Conservation (phyloP, 345 rosid genomes). For the Murraya paniculata region DNA sequence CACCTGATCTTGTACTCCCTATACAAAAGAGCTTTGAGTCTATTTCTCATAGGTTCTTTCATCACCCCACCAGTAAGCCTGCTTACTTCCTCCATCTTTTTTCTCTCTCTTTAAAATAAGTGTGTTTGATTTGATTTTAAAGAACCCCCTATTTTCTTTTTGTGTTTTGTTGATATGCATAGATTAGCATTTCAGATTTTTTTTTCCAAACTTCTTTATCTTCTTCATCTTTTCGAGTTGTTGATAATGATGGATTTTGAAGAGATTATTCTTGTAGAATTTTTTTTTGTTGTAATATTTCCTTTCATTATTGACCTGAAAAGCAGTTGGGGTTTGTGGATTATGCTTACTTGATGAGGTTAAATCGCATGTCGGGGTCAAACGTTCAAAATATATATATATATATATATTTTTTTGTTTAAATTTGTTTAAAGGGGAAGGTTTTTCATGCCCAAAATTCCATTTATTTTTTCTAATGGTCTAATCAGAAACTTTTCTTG, state of each 20-base stretch:
- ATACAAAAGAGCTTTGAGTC: constrained; percentile 52
- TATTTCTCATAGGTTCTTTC: constrained; percentile 47
- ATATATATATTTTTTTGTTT: background rate
- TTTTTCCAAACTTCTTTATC: background rate
- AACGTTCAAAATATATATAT: constrained; percentile 13
- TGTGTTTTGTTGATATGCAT: background rate
- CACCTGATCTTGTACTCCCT: constrained; percentile 54
- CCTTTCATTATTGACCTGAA: no score
- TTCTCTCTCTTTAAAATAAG: background rate
- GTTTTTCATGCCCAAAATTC: background rate
- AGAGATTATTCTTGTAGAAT: background rate
- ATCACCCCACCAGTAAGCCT: constrained; percentile 44
- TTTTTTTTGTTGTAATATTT: no score
- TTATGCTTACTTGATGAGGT: constrained; percentile 15
- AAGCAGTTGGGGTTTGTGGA: constrained; percentile 2
- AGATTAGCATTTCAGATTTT: background rate
- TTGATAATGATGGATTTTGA: background rate
- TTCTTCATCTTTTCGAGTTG: background rate
- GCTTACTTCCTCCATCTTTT: background rate
- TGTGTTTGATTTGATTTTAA: constrained; percentile 16
- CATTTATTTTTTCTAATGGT: background rate
- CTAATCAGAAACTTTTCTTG: constrained; percentile 1
- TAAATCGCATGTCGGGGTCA: constrained; percentile 16
- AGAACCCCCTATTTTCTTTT: background rate
- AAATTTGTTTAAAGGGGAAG: background rate